phyloP scores from a whole-genome alignment of 2,329 filamentous ascomycete species.

The Metarhizium sp. region DNA sequence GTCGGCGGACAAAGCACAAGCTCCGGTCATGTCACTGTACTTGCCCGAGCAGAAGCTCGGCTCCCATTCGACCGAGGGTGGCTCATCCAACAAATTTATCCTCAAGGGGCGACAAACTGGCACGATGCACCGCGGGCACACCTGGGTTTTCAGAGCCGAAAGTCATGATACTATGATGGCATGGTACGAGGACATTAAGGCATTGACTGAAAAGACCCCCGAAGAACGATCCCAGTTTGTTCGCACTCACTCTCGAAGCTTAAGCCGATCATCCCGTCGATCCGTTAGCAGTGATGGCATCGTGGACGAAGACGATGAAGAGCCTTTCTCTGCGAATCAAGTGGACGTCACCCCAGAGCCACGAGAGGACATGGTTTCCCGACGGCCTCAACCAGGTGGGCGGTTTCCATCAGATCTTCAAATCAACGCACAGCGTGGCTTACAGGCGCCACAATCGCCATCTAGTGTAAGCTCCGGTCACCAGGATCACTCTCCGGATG shows the following conservation, averaged over 20 bases:
- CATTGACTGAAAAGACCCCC: slow-evolving; percentile 76
- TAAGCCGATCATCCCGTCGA: slow-evolving; percentile 56
- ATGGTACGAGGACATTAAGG: slow-evolving; percentile 91
- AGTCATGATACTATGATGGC: slow-evolving; percentile 91
- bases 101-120: slow-evolving; percentile 94
- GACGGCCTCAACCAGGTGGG: slow-evolving; percentile 83
- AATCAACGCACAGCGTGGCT: slow-evolving; percentile 67
- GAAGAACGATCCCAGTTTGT: slow-evolving; percentile 86
- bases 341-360: slow-evolving; percentile 34
- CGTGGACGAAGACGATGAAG: slow-evolving; percentile 63
- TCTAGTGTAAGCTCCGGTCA: slow-evolving; percentile 70
- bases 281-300: slow-evolving; percentile 67
- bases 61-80: slow-evolving; percentile 73
- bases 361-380: slow-evolving; percentile 41
- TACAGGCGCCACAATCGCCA: slow-evolving; percentile 69
- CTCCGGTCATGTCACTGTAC: slow-evolving; percentile 92
- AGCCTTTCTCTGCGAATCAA: slow-evolving; percentile 47
- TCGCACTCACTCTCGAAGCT: slow-evolving; percentile 66
- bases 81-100: slow-evolving; percentile 93
- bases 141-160: slow-evolving; percentile 63
- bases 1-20: slow-evolving; percentile 86
- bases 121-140: slow-evolving; percentile 74
- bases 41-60: slow-evolving; percentile 92
- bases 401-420: slow-evolving; percentile 92
- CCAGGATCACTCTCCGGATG: slow-evolving; percentile 34